phyloP scores from a whole-genome alignment of 768 basidiomycete species.

The Mycena belliarum region DNA sequence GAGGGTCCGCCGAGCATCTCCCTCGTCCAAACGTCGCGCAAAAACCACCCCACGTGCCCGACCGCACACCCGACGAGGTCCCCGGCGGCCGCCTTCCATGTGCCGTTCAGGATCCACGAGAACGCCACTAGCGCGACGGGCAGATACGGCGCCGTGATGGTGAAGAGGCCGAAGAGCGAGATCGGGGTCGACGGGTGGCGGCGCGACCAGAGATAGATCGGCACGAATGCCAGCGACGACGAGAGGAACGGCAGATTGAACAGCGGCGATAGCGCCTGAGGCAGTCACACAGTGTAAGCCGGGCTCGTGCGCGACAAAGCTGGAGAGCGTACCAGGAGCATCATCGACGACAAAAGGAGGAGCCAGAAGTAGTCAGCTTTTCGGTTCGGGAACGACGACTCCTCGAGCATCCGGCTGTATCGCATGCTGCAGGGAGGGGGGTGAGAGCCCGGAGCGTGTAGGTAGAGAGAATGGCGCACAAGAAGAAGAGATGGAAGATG shows the following conservation, averaged over 20 bases:
- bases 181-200: constrained; percentile 95
- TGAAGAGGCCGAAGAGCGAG: constrained; percentile 91
- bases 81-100: constrained; percentile 80
- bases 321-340: constrained; percentile 68
- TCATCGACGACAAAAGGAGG: constrained; percentile 75
- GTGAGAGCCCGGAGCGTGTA: neutral
- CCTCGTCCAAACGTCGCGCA: constrained; percentile 84
- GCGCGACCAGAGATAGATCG: constrained; percentile 96
- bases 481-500: constrained; percentile 97
- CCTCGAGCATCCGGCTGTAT: constrained; percentile 95
- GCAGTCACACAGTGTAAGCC: neutral
- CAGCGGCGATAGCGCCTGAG: constrained; percentile 77
- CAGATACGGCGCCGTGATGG: constrained; percentile 93
- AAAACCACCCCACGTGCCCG: constrained; percentile 83
- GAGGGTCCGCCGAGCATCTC: constrained; percentile 82
- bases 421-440: constrained; percentile 67
- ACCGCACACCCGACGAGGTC: constrained; percentile 86
- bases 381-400: constrained; percentile 89
- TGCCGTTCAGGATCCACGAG: constrained; percentile 80
- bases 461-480: constrained; percentile 55
- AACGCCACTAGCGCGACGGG: constrained; percentile 89
- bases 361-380: constrained; percentile 97
- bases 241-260: constrained; percentile 94
- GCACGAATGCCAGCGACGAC: constrained; percentile 88
- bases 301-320: neutral